Conservation (phyloP, 371 early-diverging fungal genomes). For the Mucor saturninus region DNA sequence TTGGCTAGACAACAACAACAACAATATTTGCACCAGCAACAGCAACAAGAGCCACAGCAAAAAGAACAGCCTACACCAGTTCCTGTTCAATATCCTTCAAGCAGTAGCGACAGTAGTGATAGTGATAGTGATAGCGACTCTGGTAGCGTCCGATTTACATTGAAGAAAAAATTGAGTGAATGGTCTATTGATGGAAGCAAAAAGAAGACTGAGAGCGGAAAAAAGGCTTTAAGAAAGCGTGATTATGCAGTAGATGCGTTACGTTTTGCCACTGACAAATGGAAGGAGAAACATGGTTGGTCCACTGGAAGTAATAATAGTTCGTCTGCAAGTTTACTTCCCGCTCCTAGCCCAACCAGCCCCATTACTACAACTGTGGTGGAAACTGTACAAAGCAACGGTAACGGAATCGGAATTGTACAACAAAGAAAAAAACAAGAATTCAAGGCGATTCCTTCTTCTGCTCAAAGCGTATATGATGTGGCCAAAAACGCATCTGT, state of each 20-base stretch:
- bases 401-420: background rate
- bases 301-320: conserved; percentile 9
- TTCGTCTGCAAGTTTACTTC: conserved; percentile 8
- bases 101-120: conserved; percentile 10
- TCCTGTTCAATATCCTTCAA: background rate
- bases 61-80: background rate
- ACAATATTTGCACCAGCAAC: background rate
- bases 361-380: background rate
- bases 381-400: conserved; percentile 1
- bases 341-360: background rate
- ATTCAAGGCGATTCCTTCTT: conserved; percentile 21
- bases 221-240: conserved; percentile 29
- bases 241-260: conserved; percentile 38
- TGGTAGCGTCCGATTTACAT: conserved; percentile 2
- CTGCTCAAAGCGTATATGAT: conserved; percentile 39
- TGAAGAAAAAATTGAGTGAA: conserved; percentile 33
- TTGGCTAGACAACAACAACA: conserved; percentile 1
- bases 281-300: conserved; percentile 47
- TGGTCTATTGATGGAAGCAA: conserved; percentile 19
- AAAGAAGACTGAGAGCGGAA: background rate
- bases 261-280: conserved; percentile 36
- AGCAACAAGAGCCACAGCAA: background rate
- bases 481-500: conserved; percentile 49
- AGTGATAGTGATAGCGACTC: conserved; percentile 27
- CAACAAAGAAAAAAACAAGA: background rate